Evolutionary conservation across 116 monocot species (phyloP).

Genomic region (Trichopus zeylanicus): DNA sequence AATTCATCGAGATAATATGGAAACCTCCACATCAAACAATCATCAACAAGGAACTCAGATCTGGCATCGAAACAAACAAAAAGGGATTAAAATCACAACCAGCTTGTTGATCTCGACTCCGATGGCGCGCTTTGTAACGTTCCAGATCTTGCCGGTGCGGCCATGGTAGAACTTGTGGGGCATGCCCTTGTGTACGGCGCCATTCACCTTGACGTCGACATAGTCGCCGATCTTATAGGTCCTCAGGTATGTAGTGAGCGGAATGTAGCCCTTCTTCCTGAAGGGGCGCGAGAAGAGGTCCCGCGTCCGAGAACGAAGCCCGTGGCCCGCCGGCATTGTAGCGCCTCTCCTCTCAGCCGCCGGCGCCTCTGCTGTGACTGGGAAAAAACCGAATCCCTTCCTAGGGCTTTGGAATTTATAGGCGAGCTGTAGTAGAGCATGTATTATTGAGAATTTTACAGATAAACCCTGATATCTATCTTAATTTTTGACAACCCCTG

Average conservation of each 20-base stretch:
- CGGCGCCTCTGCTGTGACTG: background rate
- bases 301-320: constrained; percentile 42
- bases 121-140: constrained; percentile 43
- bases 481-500: no score
- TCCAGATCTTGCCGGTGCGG: constrained; percentile 22
- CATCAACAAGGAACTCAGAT: no score
- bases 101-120: constrained; percentile 52
- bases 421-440: no score
- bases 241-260: constrained; percentile 49
- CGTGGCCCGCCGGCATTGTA: constrained; percentile 63
- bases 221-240: constrained; percentile 51
- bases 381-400: constrained; percentile 6
- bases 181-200: constrained; percentile 29
- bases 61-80: no score
- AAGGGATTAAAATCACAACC: no score
- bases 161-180: constrained; percentile 44
- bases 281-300: constrained; percentile 51
- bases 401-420: no score
- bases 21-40: no score
- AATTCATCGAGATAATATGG: no score
- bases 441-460: no score
- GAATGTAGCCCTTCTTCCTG: constrained; percentile 67
- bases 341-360: constrained; percentile 1
- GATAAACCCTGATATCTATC: no score
- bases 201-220: constrained; percentile 27